A percentile compares a stretch with the other conserved stretches of the same genome.
phyloP scores from a whole-genome alignment of 106 monocot species.

The Allium cepa region DNA sequence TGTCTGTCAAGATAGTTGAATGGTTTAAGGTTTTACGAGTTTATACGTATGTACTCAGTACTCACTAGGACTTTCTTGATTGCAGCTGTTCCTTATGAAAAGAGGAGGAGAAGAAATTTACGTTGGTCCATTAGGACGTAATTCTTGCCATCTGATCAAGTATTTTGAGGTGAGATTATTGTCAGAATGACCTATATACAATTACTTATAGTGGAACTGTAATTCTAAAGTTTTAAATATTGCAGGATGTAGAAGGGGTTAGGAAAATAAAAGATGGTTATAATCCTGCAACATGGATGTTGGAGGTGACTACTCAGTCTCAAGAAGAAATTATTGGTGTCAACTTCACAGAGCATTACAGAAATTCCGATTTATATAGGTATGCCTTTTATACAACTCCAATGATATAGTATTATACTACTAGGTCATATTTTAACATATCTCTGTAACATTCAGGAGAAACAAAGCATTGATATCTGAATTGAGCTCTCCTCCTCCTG shows the following conservation, averaged over 20 bases:
- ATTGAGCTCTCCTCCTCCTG: conserved; percentile 18
- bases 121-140: conserved; percentile 48
- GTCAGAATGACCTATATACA: neutral
- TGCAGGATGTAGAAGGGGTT: conserved; percentile 37
- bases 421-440: neutral
- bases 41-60: too few relatives aligned
- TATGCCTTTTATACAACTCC: neutral
- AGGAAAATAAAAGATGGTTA: conserved; percentile 53
- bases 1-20: neutral
- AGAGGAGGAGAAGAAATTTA: conserved; percentile 64
- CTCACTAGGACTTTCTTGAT: neutral
- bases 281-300: conserved; percentile 72
- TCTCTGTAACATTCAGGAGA: conserved; percentile 14
- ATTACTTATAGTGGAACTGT: neutral
- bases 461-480: conserved; percentile 24
- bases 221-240: neutral
- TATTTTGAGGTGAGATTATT: conserved; percentile 50
- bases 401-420: too few relatives aligned
- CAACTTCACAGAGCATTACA: conserved; percentile 38
- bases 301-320: conserved; percentile 35
- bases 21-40: too few relatives aligned
- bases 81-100: conserved; percentile 27
- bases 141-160: conserved; percentile 45
- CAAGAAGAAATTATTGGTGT: conserved; percentile 41
- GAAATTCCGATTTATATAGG: conserved; percentile 40